Evolutionary conservation across 192 early-diverging fungal genomes (phyloP), one percentile per base, ranked within the genome.

Genomic region (Phycomyces nitens): DNA sequence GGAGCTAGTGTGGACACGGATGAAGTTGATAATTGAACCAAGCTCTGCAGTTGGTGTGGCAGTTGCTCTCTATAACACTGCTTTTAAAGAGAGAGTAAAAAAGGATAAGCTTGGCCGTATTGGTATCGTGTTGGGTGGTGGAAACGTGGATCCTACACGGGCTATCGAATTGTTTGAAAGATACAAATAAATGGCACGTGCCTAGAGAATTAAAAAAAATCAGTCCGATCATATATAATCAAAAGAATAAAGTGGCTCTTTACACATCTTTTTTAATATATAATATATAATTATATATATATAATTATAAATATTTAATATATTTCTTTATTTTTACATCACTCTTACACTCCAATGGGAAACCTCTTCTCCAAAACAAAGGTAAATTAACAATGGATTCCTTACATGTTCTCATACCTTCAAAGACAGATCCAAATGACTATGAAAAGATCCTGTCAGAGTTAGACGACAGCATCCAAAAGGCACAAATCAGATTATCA

Each of bases 381-480:
- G 29, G 29, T 34, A 34, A 34, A 34, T n/a, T 34, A 34, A 34
- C 29, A 34, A 2, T 5, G 2, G 7, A 34, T 34, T 34, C 29
- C 2, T 5, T 34, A 34, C 29, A 5, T 7, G 2, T 5, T 2
- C 29, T 34, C 29, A 34, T 34, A 7, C 29, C 2, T 34, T 34
- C 29, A 34, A 58, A 75, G 68, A 56, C 60, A 14, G 68, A 75
- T 49, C 62, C 67, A 15, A 70, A 56, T 27, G 68, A 70, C 41
- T 76, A 68, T 56, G 74, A 76, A 42, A 71, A 71, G 42, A 68
- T 76, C 64, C 75, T 89, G 21, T 84, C 82, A 24, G 81, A 85
- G 42, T 81, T 92, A 6, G 87, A 88, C 60, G 80, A 71, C 24
- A 82, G 88, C 43, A 83, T 86, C 50, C 75, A 87, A 53, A 79